phyloP scores from a whole-genome alignment of 768 basidiomycete species.

The Suillus tomentosus region DNA sequence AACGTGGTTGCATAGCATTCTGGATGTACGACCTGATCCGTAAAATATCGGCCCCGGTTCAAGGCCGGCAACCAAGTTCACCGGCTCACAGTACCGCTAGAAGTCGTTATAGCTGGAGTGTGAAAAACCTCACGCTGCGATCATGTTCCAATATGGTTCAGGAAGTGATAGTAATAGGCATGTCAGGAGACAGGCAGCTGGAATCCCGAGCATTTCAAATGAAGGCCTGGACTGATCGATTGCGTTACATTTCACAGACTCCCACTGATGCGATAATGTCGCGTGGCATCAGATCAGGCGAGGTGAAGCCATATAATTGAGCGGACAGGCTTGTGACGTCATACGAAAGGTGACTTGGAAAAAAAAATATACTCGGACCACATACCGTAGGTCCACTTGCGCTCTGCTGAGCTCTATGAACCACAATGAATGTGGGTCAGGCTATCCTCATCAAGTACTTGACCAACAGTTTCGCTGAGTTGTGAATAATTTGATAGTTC shows the following conservation, averaged over 20 bases:
- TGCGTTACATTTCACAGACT: not conserved
- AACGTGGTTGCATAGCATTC: slow-evolving; percentile 4
- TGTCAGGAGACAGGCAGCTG: slow-evolving; percentile 4
- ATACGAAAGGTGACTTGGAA: not conserved
- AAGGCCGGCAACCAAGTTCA: not conserved
- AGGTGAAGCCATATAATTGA: not conserved
- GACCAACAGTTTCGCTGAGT: not conserved
- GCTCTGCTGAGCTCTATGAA: not conserved
- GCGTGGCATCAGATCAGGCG: not conserved
- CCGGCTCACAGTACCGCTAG: not conserved
- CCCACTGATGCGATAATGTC: slow-evolving; percentile 1
- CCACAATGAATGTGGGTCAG: not conserved
- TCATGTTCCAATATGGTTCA: slow-evolving; percentile 3
- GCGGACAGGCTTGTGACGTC: not conserved
- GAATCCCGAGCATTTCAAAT: slow-evolving; percentile 5
- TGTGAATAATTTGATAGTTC: not conserved
- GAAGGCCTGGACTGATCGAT: slow-evolving; percentile 4
- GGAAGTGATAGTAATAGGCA: not conserved
- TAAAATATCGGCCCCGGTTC: not conserved
- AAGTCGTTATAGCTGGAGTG: slow-evolving; percentile 2
- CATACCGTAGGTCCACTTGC: not conserved
- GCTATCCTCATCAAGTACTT: not conserved
- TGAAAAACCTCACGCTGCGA: slow-evolving; percentile 6
- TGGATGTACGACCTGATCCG: not conserved
- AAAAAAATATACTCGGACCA: not conserved